Evolutionary conservation across 768 basidiomycete genomes (phyloP).

Genomic region (Trametes elegans): DNA sequence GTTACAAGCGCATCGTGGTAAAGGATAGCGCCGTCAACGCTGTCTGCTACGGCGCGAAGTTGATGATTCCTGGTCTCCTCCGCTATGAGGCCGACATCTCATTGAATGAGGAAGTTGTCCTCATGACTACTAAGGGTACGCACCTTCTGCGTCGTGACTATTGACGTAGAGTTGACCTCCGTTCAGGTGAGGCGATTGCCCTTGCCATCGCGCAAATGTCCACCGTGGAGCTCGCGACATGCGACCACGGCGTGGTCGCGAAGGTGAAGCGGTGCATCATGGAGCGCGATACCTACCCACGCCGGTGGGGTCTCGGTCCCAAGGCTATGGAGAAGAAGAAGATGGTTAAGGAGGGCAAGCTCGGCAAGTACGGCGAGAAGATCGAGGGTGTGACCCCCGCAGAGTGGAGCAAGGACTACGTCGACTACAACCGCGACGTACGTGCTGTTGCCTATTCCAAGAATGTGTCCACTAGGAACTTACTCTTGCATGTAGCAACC

Average conservation of each 20-base stretch:
- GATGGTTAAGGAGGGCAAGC: conserved; percentile 95
- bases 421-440: conserved; percentile 84
- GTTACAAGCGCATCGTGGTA: conserved; percentile 98
- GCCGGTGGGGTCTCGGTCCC: conserved; percentile 98
- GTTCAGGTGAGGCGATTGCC: conserved; percentile 85
- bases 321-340: conserved; percentile 97
- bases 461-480: not conserved
- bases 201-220: conserved; percentile 97
- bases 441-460: not conserved
- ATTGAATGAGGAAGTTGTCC: conserved; percentile 91
- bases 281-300: conserved; percentile 98
- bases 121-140: conserved; percentile 97
- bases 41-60: conserved; percentile 98
- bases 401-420: conserved; percentile 90
- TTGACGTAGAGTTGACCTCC: conserved; percentile 1
- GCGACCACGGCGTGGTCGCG: conserved; percentile 97
- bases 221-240: conserved; percentile 95
- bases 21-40: conserved; percentile 99
- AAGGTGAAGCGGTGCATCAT: conserved; percentile 99
- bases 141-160: not conserved
- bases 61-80: conserved; percentile 98
- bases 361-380: conserved; percentile 93
- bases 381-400: conserved; percentile 84
- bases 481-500: conserved; percentile 31
- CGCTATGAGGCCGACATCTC: conserved; percentile 96